Base-by-base conservation (phyloP, 257 asterid species). In the Cynanchum wilfordii region DNA sequence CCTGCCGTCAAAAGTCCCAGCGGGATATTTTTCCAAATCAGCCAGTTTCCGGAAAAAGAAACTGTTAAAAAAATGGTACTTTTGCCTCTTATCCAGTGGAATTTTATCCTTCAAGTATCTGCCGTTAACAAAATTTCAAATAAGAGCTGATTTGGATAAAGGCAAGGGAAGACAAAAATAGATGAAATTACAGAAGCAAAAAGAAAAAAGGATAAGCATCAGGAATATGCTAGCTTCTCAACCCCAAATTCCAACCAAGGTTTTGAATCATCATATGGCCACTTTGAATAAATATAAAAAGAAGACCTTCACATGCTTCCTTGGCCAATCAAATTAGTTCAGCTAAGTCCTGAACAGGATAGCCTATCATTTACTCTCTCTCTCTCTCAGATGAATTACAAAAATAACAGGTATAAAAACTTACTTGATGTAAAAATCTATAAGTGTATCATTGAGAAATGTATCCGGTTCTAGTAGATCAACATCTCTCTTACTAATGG, bases 1-100 rank as follows among this genome's bases (percentile, higher is more conserved):
- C 74, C 81, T 89, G 75, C 96, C 96, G 72, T 91, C 97, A 79
- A 87, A 85, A 75, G 93, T 89, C 79, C 90, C 88, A 65, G 94
- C 82, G 57, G 99, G 96, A 83, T 94, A 93, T 83, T 88, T 94
- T 78, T 89, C 97, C 91, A 94, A 79, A 86, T 94, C 95, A 66
- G 96, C 95, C 86, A 91, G 89, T 81, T 91, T 91, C 64, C 96
- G 92, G 74, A 91, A 94, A 85, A 94, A 94, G 89, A 94, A 91
- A 82, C 97, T 83, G 79, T 91, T 94, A 83, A 94, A 95, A 81
- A 95, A 91, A 80, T 95, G 99, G 80, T 79, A 92, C 79, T 83
- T 88, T 60, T 75, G 74, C 82, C 84, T 84, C 81, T 79, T 83
- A 71, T 86, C 91, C 11, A 79, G 85, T 52, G 44, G 81, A 68